These are phyloP conservation scores for Acacia confusa DNA, from an alignment of 306 rosid species.

Conservation along the genomic window DNA sequence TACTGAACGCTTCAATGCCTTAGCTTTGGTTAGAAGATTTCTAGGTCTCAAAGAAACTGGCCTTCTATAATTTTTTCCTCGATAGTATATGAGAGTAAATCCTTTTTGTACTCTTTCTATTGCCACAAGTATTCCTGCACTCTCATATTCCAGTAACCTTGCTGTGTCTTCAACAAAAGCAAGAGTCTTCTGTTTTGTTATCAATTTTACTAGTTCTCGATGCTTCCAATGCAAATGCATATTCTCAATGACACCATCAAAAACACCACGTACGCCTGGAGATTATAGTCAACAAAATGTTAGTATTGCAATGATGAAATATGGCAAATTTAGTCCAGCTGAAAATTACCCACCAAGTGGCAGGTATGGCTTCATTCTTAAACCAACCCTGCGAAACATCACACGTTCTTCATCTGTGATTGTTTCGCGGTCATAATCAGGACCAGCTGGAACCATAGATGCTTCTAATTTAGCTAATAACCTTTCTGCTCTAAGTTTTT, in stretches of 20 bases:
- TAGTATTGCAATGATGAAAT: conserved; percentile 29
- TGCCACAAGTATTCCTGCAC: conserved; percentile 87
- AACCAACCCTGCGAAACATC: conserved; percentile 85
- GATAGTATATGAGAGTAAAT: conserved; percentile 75
- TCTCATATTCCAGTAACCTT: conserved; percentile 75
- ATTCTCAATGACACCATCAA: conserved; percentile 87
- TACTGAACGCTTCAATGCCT: conserved; percentile 78
- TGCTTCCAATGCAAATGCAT: conserved; percentile 98
- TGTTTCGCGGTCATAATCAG: conserved; percentile 84
- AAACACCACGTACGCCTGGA: conserved; percentile 83
- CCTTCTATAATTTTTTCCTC: conserved; percentile 87
- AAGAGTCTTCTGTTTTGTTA: conserved; percentile 78
- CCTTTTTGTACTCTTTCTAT: conserved; percentile 90
- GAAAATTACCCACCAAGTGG: conserved; percentile 65
- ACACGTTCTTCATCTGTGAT: conserved; percentile 91
- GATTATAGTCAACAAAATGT: conserved; percentile 33
- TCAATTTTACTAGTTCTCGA: conserved; percentile 89
- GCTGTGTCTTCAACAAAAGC: conserved; percentile 91
- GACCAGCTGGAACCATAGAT: conserved; percentile 76
- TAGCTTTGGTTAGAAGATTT: conserved; percentile 84
- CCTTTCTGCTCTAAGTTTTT: conserved; percentile 75
- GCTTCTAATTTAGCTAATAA: conserved; percentile 68
- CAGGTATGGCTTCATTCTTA: conserved; percentile 83
- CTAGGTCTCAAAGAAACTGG: conserved; percentile 76
- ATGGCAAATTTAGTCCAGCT: conserved; percentile 24